Base-by-base conservation (phyloP, 2,329 filamentous ascomycete species). In the Xylariaceae sp. region DNA sequence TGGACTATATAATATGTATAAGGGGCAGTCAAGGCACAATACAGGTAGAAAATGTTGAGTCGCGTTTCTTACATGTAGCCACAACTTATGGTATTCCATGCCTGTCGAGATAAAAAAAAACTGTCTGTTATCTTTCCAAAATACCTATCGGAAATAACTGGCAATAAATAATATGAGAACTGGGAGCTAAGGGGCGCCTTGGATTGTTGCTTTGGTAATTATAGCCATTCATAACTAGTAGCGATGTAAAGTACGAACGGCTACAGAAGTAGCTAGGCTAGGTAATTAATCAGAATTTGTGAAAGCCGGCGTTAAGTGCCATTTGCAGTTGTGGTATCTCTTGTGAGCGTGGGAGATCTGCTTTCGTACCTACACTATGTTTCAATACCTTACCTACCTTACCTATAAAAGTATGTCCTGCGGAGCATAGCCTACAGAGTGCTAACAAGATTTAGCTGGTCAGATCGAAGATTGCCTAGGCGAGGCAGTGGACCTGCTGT, bases 381-480 rank as follows among this genome's bases (percentile, higher is more conserved):
- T 33, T 29, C 49, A 7, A 37, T 23, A 17, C 23, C n/a, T n/a
- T n/a, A n/a, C n/a, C n/a, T n/a, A n/a, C n/a, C n/a, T n/a, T n/a
- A n/a, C n/a, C n/a, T n/a, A n/a, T n/a, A n/a, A n/a, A n/a, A n/a
- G n/a, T n/a, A n/a, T n/a, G 6, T 36, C 5, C 5, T n/a, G n/a
- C n/a, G 5, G 33, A 16, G 28, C 12, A 31, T 12, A 4, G n/a
- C 16, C 12, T 36, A 8, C 33, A 5, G 12, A 11, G 12, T 6
- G 5, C 31, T 33, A 40, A 50, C 33, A 39, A 23, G 39, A 50
- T 45, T 49, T 37, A 31, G 31, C 48, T 46, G 23, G 51, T 43
- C 33, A 50, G 56, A 58, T 55, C 56, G 56, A 58, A 54, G 37
- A 55, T 58, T 49, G 50, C 51, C 37, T 21, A 49, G 56, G 40